phyloP scores from a whole-genome alignment of 164 flowering plant genomes.

The Nymphaea thermarum region DNA sequence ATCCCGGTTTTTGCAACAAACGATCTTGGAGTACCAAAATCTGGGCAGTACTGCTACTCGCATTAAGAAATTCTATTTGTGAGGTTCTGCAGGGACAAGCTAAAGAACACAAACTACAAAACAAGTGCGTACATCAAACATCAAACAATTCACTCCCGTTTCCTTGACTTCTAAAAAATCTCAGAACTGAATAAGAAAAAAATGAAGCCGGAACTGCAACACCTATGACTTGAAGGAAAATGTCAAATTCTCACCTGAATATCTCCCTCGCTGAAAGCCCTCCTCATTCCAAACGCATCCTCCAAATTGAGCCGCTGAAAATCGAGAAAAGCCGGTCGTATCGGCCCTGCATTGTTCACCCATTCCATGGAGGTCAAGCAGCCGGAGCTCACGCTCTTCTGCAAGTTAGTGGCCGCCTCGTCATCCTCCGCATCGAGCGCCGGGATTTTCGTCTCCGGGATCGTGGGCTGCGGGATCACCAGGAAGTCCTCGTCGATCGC shows the following conservation, averaged over 20 bases:
- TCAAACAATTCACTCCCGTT: no score
- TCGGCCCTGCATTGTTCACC: conserved; percentile 21
- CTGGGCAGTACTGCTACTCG: no score
- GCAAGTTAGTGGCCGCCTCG: conserved; percentile 24
- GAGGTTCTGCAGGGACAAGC: no score
- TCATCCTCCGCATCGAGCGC: conserved; percentile 19
- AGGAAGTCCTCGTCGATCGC: conserved; percentile 29
- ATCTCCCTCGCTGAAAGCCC: conserved; percentile 96
- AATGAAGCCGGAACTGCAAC: no score
- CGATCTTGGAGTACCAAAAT: no score
- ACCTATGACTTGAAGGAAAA: neutral
- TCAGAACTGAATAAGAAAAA: no score
- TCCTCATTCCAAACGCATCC: conserved; percentile 71
- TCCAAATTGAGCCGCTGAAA: conserved; percentile 51
- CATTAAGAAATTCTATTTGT: no score
- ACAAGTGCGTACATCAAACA: no score
- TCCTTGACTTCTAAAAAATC: no score
- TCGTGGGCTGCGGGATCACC: conserved; percentile 35
- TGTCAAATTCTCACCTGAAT: conserved; percentile 54
- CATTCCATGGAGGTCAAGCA: conserved; percentile 63
- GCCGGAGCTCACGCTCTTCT: conserved; percentile 63
- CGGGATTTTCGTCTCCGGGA: conserved; percentile 15
- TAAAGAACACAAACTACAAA: no score
- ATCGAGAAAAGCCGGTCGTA: conserved; percentile 52
- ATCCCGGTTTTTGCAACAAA: no score